These are phyloP conservation scores for Umbelopsis sp. DNA, from an alignment of 192 early-diverging fungal species.

Conservation along the genomic window DNA sequence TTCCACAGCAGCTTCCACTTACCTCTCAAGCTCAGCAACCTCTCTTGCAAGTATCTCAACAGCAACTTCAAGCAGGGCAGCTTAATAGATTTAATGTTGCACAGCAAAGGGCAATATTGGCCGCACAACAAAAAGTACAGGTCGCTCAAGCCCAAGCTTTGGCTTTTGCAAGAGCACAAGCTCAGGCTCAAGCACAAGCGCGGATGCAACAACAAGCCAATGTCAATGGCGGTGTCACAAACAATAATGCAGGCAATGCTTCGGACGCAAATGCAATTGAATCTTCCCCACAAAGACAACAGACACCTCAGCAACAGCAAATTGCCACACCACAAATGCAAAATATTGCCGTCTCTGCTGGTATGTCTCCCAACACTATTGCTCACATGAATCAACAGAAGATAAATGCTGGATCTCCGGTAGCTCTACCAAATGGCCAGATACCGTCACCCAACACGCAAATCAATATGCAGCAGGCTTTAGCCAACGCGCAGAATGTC, in stretches of 20 bases:
- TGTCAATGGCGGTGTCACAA: not conserved
- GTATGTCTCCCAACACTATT: slow-evolving; percentile 5
- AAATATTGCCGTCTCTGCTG: slow-evolving; percentile 11
- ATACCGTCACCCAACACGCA: not conserved
- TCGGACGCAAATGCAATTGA: not conserved
- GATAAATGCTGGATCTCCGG: slow-evolving; percentile 6
- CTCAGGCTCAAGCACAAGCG: slow-evolving; percentile 18
- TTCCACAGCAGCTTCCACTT: not conserved
- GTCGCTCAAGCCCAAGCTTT: slow-evolving; percentile 30
- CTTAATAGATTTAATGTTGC: slow-evolving; percentile 3
- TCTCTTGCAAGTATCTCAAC: slow-evolving; percentile 31
- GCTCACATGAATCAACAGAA: not conserved
- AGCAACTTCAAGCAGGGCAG: slow-evolving; percentile 14
- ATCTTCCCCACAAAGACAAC: not conserved
- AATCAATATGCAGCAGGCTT: slow-evolving; percentile 8
- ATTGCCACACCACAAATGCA: slow-evolving; percentile 12
- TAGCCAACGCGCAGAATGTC: slow-evolving; percentile 13
- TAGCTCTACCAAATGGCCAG: not conserved
- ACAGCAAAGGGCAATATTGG: not conserved
- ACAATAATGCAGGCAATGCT: not conserved
- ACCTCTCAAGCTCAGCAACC: slow-evolving; percentile 18
- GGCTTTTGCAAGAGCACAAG: slow-evolving; percentile 27
- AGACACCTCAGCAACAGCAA: not conserved
- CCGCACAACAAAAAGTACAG: slow-evolving; percentile 27
- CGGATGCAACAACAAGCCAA: slow-evolving; percentile 24